phyloP scores from a whole-genome alignment of 441 rosid species.

The Gossypium davidsonii region DNA sequence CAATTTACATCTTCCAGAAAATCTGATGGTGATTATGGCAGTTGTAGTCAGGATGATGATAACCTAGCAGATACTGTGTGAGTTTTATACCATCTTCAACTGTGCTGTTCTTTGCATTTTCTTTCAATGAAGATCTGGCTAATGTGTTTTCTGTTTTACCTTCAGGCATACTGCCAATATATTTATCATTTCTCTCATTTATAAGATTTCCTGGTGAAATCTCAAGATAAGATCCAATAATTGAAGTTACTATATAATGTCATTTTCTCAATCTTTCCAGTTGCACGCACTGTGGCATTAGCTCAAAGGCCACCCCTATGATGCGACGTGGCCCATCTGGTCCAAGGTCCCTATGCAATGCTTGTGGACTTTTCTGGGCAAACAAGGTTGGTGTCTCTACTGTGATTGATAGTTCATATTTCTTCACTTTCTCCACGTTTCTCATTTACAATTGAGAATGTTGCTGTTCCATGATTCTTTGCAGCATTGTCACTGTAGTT shows the following conservation, averaged over 20 bases:
- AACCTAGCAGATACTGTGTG: conserved; percentile 57
- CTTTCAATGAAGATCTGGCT: not conserved
- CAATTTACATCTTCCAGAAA: conserved; percentile 85
- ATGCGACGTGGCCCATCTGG: conserved; percentile 99
- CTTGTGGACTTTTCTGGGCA: conserved; percentile 95
- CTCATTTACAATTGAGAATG: not conserved
- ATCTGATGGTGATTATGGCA: conserved; percentile 54
- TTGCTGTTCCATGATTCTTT: not conserved
- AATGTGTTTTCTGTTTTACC: not conserved
- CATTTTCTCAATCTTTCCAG: conserved; percentile 30
- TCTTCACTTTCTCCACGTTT: not conserved
- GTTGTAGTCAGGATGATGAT: conserved; percentile 69
- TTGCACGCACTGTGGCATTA: conserved; percentile 80
- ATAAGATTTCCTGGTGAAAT: not conserved
- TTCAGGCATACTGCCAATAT: not conserved
- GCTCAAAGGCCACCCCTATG: conserved; percentile 91
- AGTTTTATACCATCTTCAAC: conserved; percentile 28
- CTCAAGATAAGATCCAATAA: not conserved
- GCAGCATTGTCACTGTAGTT: not conserved
- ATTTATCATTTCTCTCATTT: not conserved
- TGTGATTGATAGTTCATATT: not conserved
- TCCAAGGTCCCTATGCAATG: conserved; percentile 96
- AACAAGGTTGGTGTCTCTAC: conserved; percentile 57
- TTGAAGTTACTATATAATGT: not conserved
- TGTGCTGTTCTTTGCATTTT: not conserved